Conservation (phyloP, 2,329 filamentous ascomycete genomes). For the Xylariaceae sp. region DNA sequence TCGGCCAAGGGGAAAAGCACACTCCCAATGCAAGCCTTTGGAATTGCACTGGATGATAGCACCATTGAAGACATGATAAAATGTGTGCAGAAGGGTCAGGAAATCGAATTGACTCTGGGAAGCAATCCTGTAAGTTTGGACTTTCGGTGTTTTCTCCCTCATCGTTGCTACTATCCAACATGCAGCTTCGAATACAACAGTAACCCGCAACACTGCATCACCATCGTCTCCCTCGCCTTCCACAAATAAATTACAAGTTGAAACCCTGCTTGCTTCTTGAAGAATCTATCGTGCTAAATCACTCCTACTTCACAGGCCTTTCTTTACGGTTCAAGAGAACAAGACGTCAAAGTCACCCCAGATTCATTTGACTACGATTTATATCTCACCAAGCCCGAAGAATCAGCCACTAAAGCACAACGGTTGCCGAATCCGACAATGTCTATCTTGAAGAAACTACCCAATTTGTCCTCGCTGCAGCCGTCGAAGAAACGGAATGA, state of each 20-base stretch:
- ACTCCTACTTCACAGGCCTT: conserved; percentile 49
- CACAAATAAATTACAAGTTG: conserved; percentile 2
- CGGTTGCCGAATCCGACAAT: conserved; percentile 54
- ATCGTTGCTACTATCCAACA: conserved; percentile 17
- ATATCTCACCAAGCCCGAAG: conserved; percentile 56
- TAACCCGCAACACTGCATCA: not conserved
- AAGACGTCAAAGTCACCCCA: conserved; percentile 48
- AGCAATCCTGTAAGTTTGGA: conserved; percentile 59
- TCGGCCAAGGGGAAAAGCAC: conserved; percentile 47
- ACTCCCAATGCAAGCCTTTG: conserved; percentile 59
- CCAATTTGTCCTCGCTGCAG: conserved; percentile 16
- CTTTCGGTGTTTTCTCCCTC: conserved; percentile 15
- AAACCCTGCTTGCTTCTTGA: not conserved
- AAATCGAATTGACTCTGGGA: conserved; percentile 61
- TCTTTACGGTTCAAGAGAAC: conserved; percentile 54
- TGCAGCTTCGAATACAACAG: conserved; percentile 2
- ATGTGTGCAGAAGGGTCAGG: conserved; percentile 58
- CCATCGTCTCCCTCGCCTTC: not conserved
- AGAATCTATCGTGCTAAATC: conserved; percentile 5
- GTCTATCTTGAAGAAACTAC: conserved; percentile 51
- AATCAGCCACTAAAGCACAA: conserved; percentile 49
- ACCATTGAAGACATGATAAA: conserved; percentile 66
- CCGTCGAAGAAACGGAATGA: conserved; percentile 13
- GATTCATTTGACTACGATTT: conserved; percentile 58
- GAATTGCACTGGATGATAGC: conserved; percentile 58